Conservation (phyloP, 2,329 filamentous ascomycete species). For the Ophiostoma australiae region DNA sequence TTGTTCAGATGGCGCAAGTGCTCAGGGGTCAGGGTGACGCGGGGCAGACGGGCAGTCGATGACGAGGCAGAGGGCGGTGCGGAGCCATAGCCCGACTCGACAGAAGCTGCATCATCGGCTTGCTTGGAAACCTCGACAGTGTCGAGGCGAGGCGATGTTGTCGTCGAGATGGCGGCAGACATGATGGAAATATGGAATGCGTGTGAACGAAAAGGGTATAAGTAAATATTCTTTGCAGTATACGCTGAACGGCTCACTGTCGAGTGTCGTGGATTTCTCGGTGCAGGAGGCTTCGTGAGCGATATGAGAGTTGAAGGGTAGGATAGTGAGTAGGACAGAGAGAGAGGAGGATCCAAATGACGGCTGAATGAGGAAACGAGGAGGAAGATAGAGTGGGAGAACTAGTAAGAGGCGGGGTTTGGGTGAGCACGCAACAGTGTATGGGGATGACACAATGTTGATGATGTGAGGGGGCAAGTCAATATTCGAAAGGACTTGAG, state of each 20-base stretch:
- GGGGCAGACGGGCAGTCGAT: conserved; percentile 63
- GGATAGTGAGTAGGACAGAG: neutral
- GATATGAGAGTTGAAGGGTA: neutral
- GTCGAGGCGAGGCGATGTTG: conserved; percentile 36
- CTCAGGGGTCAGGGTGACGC: conserved; percentile 77
- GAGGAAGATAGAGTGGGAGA: neutral
- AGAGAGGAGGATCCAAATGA: neutral
- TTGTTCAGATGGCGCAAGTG: conserved; percentile 89
- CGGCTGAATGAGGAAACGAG: neutral
- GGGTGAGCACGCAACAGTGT: conserved; percentile 5
- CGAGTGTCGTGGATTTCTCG: neutral
- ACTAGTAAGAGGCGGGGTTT: neutral
- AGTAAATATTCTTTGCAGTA: neutral
- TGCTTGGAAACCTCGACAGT: conserved; percentile 40
- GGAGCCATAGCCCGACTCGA: conserved; percentile 84
- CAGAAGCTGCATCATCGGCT: conserved; percentile 39
- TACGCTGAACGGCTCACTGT: neutral
- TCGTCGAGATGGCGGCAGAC: conserved; percentile 16
- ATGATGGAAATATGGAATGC: neutral
- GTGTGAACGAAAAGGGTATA: neutral
- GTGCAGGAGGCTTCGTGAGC: neutral
- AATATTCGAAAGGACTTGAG: neutral
- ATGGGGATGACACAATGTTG: conserved; percentile 15
- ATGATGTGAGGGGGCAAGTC: neutral
- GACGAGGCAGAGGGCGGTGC: conserved; percentile 43